These are phyloP conservation scores for Schizothecium vesticola DNA, from an alignment of 495 filamentous ascomycete genomes.

Conservation along the genomic window DNA sequence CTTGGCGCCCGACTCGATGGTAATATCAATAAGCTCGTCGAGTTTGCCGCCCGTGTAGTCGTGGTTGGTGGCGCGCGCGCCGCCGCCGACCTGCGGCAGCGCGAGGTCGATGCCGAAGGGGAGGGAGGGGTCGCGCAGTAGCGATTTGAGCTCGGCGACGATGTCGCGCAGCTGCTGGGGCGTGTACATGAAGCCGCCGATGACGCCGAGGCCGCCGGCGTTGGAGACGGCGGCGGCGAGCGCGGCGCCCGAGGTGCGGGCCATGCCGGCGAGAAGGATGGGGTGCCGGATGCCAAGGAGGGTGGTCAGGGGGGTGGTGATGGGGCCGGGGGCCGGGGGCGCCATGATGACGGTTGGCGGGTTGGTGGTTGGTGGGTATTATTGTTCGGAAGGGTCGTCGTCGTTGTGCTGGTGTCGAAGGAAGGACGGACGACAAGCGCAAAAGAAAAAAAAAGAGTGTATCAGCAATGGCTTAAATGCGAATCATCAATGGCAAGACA, in stretches of 20 bases:
- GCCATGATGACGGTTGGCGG: background rate
- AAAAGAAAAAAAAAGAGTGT: background rate
- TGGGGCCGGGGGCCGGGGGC: slow-evolving; percentile 31
- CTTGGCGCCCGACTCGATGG: slow-evolving; percentile 68
- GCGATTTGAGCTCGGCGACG: slow-evolving; percentile 73
- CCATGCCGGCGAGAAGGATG: slow-evolving; percentile 86
- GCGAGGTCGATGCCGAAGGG: slow-evolving; percentile 87
- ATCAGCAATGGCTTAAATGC: background rate
- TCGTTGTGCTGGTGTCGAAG: background rate
- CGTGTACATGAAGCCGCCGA: slow-evolving; percentile 84
- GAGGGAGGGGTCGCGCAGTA: slow-evolving; percentile 54
- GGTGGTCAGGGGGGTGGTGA: slow-evolving; percentile 70
- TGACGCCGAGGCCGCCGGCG: slow-evolving; percentile 77
- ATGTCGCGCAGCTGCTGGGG: slow-evolving; percentile 71
- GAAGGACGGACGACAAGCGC: background rate
- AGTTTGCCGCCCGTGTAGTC: slow-evolving; percentile 84
- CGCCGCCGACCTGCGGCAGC: slow-evolving; percentile 75
- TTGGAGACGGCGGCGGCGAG: slow-evolving; percentile 85
- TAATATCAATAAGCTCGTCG: slow-evolving; percentile 74
- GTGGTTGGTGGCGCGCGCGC: slow-evolving; percentile 79
- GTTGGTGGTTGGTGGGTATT: background rate
- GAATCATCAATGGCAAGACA: background rate
- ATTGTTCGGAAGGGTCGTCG: background rate
- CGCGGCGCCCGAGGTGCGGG: slow-evolving; percentile 65
- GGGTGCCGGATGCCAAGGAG: slow-evolving; percentile 75